These are phyloP conservation scores for Pestalotiopsis fici DNA, from an alignment of 2,329 filamentous ascomycete species.

Conservation along the genomic window DNA sequence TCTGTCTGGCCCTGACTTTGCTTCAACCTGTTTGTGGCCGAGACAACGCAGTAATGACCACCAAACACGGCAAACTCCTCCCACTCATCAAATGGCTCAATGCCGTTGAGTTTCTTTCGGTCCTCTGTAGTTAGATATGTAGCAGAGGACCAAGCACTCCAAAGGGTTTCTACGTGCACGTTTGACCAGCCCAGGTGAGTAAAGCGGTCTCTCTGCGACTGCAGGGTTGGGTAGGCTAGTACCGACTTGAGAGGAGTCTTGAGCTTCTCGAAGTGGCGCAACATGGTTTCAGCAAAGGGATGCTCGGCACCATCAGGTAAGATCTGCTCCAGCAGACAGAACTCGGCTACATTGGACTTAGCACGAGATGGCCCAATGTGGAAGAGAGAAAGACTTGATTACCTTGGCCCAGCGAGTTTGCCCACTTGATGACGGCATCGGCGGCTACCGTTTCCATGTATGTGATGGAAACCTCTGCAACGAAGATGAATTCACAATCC, in stretches of 20 bases:
- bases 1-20: not conserved
- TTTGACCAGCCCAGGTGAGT: slow-evolving; percentile 65
- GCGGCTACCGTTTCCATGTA: slow-evolving; percentile 80
- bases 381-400: not conserved
- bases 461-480: slow-evolving; percentile 88
- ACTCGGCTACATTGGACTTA: slow-evolving; percentile 60
- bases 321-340: slow-evolving; percentile 85
- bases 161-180: slow-evolving; percentile 68
- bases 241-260: slow-evolving; percentile 78
- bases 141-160: slow-evolving; percentile 78
- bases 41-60: slow-evolving; percentile 80
- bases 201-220: slow-evolving; percentile 72
- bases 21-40: slow-evolving; percentile 48
- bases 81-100: slow-evolving; percentile 94
- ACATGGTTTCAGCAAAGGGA: slow-evolving; percentile 86
- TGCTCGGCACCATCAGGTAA: slow-evolving; percentile 76
- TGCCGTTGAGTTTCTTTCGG: slow-evolving; percentile 61
- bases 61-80: slow-evolving; percentile 88
- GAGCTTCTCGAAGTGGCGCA: slow-evolving; percentile 79
- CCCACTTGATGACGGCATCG: slow-evolving; percentile 77
- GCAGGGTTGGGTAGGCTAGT: slow-evolving; percentile 64
- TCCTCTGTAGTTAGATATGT: slow-evolving; percentile 63
- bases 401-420: slow-evolving; percentile 70
- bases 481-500: slow-evolving; percentile 69
- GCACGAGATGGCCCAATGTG: not conserved